Conservation (phyloP, 257 asterid genomes). For the Solanum corneliomulleri region DNA sequence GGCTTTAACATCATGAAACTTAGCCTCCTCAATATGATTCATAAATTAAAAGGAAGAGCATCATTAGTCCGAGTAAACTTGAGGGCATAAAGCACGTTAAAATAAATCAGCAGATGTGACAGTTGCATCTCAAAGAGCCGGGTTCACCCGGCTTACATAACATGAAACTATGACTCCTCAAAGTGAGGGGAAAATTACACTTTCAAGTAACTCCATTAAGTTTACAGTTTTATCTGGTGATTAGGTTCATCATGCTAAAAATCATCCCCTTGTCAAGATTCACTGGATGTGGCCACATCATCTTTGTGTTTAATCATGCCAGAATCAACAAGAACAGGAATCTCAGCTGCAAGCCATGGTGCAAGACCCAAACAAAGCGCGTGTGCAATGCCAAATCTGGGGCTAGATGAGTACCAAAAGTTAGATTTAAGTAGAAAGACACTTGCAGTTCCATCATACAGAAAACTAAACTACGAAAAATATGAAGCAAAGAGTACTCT, state of each 20-base stretch:
- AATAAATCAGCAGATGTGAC: background rate
- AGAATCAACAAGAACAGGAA: slow-evolving; percentile 83
- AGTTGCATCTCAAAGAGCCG: background rate
- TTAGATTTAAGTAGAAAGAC: background rate
- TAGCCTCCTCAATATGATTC: background rate
- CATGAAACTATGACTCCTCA: background rate
- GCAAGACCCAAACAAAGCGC: slow-evolving; percentile 93
- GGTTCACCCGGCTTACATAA: background rate
- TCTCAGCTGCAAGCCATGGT: slow-evolving; percentile 96
- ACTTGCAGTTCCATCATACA: background rate
- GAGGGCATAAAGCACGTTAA: background rate
- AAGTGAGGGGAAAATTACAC: background rate
- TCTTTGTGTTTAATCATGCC: slow-evolving; percentile 95
- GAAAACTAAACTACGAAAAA: background rate
- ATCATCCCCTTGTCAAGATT: slow-evolving; percentile 18
- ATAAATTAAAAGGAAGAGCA: background rate
- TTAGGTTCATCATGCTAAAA: background rate
- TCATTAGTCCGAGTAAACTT: background rate
- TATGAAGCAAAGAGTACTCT: background rate
- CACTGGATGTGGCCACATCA: slow-evolving; percentile 50
- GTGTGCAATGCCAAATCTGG: slow-evolving; percentile 91
- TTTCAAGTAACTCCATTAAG: background rate
- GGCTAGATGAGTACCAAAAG: slow-evolving; percentile 25
- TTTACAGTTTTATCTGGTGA: background rate
- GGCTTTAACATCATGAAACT: background rate